phyloP scores from a whole-genome alignment of 148 eudicot species.

The Rhododendron vialii region DNA sequence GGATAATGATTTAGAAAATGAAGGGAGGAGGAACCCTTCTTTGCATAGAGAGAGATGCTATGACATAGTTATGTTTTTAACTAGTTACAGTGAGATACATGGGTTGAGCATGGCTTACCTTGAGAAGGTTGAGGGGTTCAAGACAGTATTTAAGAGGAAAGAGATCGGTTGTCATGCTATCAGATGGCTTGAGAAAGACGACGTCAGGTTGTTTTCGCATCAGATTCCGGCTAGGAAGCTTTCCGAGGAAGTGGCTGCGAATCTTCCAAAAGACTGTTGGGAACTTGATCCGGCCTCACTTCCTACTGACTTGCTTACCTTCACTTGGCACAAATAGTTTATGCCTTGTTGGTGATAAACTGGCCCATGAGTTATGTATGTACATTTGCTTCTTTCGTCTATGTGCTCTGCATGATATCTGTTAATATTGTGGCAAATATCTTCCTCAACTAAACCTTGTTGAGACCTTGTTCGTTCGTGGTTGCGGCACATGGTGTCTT shows the following conservation, averaged over 20 bases:
- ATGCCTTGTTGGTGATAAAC: background rate
- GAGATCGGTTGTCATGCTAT: slow-evolving; percentile 67
- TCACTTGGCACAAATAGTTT: slow-evolving; percentile 15
- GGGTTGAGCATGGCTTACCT: slow-evolving; percentile 79
- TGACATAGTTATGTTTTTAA: slow-evolving; percentile 62
- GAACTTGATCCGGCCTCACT: slow-evolving; percentile 95
- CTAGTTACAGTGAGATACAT: slow-evolving; percentile 61
- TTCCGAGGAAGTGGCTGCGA: slow-evolving; percentile 48
- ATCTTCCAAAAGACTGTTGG: slow-evolving; percentile 63
- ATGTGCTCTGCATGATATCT: background rate
- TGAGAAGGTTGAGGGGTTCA: slow-evolving; percentile 74
- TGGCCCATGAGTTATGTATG: background rate
- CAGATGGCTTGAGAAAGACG: slow-evolving; percentile 51
- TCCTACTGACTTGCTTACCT: slow-evolving; percentile 48
- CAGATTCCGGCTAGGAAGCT: slow-evolving; percentile 91
- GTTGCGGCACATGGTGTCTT: background rate
- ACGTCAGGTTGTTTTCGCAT: slow-evolving; percentile 67
- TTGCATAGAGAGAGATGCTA: slow-evolving; percentile 27
- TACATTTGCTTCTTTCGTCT: background rate
- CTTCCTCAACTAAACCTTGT: background rate
- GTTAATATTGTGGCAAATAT: background rate
- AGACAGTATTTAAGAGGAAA: slow-evolving; percentile 65
- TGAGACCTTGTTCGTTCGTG: background rate
- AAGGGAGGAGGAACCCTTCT: slow-evolving; percentile 16
- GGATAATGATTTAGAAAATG: slow-evolving; percentile 28